Conservation (phyloP, 169 alveolate genomes). For the Plasmodium falciparum region DNA sequence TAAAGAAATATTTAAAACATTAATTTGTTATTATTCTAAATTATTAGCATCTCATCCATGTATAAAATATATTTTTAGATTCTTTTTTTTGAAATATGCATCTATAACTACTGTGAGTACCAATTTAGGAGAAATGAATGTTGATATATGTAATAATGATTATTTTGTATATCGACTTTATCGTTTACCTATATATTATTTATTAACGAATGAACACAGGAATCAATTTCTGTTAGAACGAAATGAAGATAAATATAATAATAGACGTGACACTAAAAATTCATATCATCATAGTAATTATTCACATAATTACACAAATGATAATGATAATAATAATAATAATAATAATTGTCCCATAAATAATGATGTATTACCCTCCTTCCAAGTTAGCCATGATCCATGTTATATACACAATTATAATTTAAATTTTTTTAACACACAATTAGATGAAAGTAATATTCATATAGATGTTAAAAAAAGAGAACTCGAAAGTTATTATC, state of each 20-base stretch:
- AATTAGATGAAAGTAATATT: conserved; percentile 52
- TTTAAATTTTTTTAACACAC: conserved; percentile 30
- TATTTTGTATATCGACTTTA: conserved; percentile 78
- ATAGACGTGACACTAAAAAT: no score
- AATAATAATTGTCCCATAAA: background rate
- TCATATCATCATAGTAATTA: background rate
- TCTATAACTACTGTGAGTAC: conserved; percentile 84
- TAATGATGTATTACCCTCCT: background rate
- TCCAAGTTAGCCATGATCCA: conserved; percentile 37
- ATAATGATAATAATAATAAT: no score
- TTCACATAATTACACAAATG: background rate
- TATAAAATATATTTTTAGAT: conserved; percentile 79
- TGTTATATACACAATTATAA: conserved; percentile 63
- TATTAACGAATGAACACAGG: conserved; percentile 5
- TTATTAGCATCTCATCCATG: conserved; percentile 81
- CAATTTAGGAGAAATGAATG: conserved; percentile 80
- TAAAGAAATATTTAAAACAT: conserved; percentile 79
- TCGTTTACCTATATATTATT: conserved; percentile 78
- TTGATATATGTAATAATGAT: conserved; percentile 79
- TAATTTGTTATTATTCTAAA: conserved; percentile 82
- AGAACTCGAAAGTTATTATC: conserved; percentile 44
- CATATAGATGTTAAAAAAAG: conserved; percentile 19
- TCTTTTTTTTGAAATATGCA: conserved; percentile 80
- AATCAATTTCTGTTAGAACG: background rate
- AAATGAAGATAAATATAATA: background rate